Evolutionary conservation across 352 stramenopile genomes (phyloP).

Genomic region (Globisporangium lucens): DNA sequence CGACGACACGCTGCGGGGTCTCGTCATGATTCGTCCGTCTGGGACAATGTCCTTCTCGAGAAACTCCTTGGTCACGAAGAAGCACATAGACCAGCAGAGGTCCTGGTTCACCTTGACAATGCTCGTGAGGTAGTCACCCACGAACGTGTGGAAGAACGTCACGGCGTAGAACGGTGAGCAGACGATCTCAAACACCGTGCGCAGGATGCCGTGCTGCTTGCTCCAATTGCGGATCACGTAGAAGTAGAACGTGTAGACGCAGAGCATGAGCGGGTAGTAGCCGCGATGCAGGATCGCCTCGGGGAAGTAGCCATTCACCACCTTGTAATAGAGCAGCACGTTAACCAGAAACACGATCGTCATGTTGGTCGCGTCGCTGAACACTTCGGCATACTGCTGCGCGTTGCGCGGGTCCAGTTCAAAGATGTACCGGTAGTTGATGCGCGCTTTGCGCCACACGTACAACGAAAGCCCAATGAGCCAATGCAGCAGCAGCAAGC

Average conservation of each 20-base stretch:
- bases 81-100: constrained; percentile 94
- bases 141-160: constrained; percentile 94
- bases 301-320: constrained; percentile 85
- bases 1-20: constrained; percentile 34
- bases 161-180: constrained; percentile 89
- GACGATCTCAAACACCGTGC: constrained; percentile 88
- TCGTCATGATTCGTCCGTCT: constrained; percentile 91
- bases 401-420: constrained; percentile 87
- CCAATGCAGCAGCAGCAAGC: constrained; percentile 95
- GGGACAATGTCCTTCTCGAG: constrained; percentile 57
- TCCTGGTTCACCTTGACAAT: constrained; percentile 84
- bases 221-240: constrained; percentile 88
- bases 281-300: constrained; percentile 79
- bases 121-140: constrained; percentile 84
- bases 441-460: constrained; percentile 87
- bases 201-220: constrained; percentile 83
- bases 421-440: constrained; percentile 97
- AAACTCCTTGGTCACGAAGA: constrained; percentile 94
- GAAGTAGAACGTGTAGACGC: constrained; percentile 91
- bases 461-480: constrained; percentile 90
- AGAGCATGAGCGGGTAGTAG: constrained; percentile 92
- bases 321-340: constrained; percentile 98
- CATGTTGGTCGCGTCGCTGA: constrained; percentile 95
- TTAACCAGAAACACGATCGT: constrained; percentile 94
- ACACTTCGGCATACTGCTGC: constrained; percentile 84